Base-by-base conservation (phyloP, 202 grass and related monocot genomes). In the Carex arenaria region DNA sequence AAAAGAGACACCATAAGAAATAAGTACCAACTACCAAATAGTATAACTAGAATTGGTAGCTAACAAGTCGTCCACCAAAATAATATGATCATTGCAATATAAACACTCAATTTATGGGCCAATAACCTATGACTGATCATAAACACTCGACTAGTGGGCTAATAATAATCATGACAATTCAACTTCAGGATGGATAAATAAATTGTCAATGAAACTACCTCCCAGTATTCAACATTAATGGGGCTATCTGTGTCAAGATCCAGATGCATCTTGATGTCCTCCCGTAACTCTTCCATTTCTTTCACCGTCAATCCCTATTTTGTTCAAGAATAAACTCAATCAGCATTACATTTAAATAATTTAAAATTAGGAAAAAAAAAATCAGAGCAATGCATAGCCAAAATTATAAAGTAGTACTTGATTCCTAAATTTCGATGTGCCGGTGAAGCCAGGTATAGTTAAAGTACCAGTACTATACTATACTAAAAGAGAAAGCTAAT, bases 231-330 rank as follows among this genome's bases (percentile, higher is more conserved):
- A 34, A 90, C 87, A 88, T 96, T 90, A 31, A 90, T 86, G 86
- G 86, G 88, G 64, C 84, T 99, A 80, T 93, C 87, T 18, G 88
- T 92, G 52, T 94, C 96, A 63, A 95, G 79, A 94, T 94, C 96
- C 4, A 99, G 86, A 92, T 99, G 96, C 96, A 99, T 92, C 82
- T 94, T 99, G 83, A 95, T 95, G 74, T 99, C 96, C 74, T 95
- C 91, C 60, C 64, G 85, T 47, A 99, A 85, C 69, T 99, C 96
- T 89, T 96, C 93, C 96, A 99, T 90, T 56, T 96, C 93, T 86
- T 96, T 96, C 78, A 92, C 96, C 34, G 89, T 89, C 64, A 92
- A 85, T 83, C 93, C 96, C 93, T 99, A 67, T 40, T 85, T 80
- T 85, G 85, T 76, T 49, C n/a, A 49, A 47, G 36, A 32, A 66